These are phyloP conservation scores for Aspergillus phoenicis DNA, from an alignment of 2,329 filamentous ascomycete species.

Conservation along the genomic window DNA sequence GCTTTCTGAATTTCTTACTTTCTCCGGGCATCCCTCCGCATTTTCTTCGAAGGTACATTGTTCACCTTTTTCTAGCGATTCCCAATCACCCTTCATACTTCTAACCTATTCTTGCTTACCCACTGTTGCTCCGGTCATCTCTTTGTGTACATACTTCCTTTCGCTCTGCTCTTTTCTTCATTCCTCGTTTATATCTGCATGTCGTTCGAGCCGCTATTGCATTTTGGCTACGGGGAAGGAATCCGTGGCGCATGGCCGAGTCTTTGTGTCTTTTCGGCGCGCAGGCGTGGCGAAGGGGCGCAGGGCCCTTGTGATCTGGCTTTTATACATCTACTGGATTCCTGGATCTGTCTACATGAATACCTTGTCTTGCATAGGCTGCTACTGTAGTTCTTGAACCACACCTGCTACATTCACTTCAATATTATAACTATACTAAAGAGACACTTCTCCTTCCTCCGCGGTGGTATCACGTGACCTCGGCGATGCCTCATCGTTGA, in stretches of 20 bases:
- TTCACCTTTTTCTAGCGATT: constrained; percentile 17
- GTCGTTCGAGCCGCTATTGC: constrained; percentile 11
- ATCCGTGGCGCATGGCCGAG: constrained; percentile 23
- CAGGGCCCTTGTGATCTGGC: constrained; percentile 16
- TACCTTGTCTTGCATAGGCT: background rate
- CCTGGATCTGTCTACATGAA: background rate
- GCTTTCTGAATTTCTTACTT: constrained; percentile 11
- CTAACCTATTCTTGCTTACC: constrained; percentile 2
- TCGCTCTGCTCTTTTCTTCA: constrained; percentile 17
- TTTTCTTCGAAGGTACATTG: constrained; percentile 18
- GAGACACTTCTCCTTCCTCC: background rate
- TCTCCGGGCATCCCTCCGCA: background rate
- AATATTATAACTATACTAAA: too few species aligned
- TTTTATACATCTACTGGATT: constrained; percentile 4
- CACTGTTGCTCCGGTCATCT: constrained; percentile 3
- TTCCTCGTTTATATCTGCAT: constrained; percentile 19
- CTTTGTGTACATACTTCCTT: constrained; percentile 33
- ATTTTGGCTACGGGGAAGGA: constrained; percentile 15
- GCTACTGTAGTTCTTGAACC: too few species aligned
- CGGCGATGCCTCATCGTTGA: background rate
- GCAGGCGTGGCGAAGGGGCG: constrained; percentile 28
- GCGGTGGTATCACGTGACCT: background rate
- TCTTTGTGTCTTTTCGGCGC: constrained; percentile 22
- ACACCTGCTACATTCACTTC: too few species aligned
- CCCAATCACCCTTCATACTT: background rate